Base-by-base conservation (phyloP, 768 basidiomycete genomes). In the Pleurotus djamor region DNA sequence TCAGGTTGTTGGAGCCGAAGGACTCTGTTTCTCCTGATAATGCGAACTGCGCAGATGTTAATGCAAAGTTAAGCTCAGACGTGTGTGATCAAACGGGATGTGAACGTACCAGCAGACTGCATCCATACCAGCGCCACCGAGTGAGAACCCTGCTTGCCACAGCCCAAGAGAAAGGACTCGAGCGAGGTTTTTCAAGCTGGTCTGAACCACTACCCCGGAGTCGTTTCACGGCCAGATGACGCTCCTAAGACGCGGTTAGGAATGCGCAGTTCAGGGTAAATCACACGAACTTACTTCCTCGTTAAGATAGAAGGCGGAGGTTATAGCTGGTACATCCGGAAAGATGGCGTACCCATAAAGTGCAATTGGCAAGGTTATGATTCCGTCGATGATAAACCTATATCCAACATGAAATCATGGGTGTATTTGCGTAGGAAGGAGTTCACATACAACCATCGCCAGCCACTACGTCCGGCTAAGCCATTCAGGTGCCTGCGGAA, bases 341-440 rank as follows among this genome's bases (percentile, higher is more conserved):
- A 92, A 91, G 36, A 88, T 75, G 33, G 87, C 64, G 66, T 88
- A 90, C 0, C 88, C 88, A 67, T 88, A 89, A 6, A 88, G 65
- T 1, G 88, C 87, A 61, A 91, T 86, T 0, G 88, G 88, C 13
- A 88, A 69, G 4, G 88, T 88, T 52, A 89, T 88, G n/a, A 87
- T 71, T 3, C 86, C 87, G 65, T 88, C 86, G 45, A 88, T 82
- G 60, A 89, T 83, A 68, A 89, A 87, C 14, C 83, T 85, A 64
- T 17, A 33, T 9, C 1, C 48, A 28, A 34, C 5, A 37, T 28
- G 37, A 65, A 35, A 47, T 47, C 57, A 21, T 8, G 56, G 57
- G 54, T 59, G 37, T 37, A 10, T n/a, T 41, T 21, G 5, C 33
- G 60, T 41, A 57, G 45, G 48, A 17, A 10, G 49, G 49, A 60